These are phyloP conservation scores for Panaeolus cyanescens DNA, from an alignment of 768 basidiomycete genomes.

Conservation along the genomic window DNA sequence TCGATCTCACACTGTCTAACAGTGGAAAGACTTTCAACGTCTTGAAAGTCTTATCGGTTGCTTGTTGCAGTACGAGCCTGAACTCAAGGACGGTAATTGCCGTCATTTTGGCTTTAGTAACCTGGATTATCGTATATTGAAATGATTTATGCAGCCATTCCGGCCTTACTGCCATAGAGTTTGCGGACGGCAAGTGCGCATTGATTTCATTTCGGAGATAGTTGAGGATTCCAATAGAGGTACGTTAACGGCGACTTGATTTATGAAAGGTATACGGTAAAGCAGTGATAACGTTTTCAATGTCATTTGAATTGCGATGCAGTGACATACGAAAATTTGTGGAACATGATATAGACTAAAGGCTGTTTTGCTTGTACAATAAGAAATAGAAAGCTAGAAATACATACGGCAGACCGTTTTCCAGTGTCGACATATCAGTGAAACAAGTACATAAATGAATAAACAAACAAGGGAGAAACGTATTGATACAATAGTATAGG, in stretches of 20 bases:
- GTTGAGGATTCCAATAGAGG: background rate
- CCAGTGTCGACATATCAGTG: background rate
- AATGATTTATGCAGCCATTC: background rate
- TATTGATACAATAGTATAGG: constrained; percentile 1
- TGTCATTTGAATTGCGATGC: background rate
- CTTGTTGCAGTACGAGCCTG: background rate
- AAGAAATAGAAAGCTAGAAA: background rate
- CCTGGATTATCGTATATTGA: background rate
- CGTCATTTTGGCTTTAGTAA: background rate
- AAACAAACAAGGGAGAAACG: background rate
- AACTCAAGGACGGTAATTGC: background rate
- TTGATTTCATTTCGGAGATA: constrained; percentile 1
- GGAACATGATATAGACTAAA: background rate
- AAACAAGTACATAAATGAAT: constrained; percentile 1
- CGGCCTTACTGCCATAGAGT: background rate
- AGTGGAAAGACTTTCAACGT: background rate
- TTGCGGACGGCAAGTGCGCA: constrained; percentile 1
- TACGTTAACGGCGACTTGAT: constrained; percentile 1
- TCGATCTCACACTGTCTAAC: background rate
- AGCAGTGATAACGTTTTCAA: constrained; percentile 1
- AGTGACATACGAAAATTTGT: background rate
- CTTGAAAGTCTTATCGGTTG: background rate
- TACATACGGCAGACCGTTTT: background rate
- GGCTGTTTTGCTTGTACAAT: background rate
- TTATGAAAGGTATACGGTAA: background rate